Percentiles rank a stretch among this genome's conserved stretches.
Evolutionary conservation across 2,329 filamentous ascomycete genomes (phyloP).

Genomic region (Karstenula rhodostoma): DNA sequence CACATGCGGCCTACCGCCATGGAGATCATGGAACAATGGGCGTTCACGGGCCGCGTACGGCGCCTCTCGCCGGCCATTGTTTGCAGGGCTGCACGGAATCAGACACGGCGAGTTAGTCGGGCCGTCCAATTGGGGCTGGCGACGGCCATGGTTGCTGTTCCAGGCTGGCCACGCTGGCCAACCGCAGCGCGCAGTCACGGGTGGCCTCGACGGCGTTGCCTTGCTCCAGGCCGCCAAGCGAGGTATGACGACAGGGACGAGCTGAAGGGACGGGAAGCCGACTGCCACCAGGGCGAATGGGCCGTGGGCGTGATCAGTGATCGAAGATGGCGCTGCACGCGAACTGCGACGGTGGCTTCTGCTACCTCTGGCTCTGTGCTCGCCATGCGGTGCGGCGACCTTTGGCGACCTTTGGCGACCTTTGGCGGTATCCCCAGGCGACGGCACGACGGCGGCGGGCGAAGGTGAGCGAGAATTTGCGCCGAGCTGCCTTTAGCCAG

Average conservation of each 20-base stretch:
- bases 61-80: slow-evolving; percentile 26
- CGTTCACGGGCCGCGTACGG: slow-evolving; percentile 40
- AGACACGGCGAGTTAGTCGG: slow-evolving; percentile 37
- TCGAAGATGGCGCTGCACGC: neutral
- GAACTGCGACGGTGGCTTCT: neutral
- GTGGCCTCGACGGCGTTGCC: slow-evolving; percentile 36
- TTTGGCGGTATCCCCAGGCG: slow-evolving; percentile 34
- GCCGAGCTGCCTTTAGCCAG: slow-evolving; percentile 12
- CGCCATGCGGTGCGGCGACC: neutral
- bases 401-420: neutral
- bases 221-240: slow-evolving; percentile 38
- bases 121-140: slow-evolving; percentile 35
- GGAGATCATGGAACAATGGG: slow-evolving; percentile 29
- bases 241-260: slow-evolving; percentile 42
- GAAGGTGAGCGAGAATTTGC: slow-evolving; percentile 11
- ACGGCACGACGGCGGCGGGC: slow-evolving; percentile 35
- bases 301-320: slow-evolving; percentile 21
- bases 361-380: slow-evolving; percentile 9
- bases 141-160: slow-evolving; percentile 23
- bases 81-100: slow-evolving; percentile 41
- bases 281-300: slow-evolving; percentile 28
- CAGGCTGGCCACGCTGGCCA: slow-evolving; percentile 28
- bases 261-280: slow-evolving; percentile 24
- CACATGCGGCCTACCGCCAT: slow-evolving; percentile 35
- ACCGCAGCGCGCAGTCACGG: slow-evolving; percentile 25